phyloP scores from a whole-genome alignment of 1,284 basidiomycete species.

The Cryptococcus maquisensis region DNA sequence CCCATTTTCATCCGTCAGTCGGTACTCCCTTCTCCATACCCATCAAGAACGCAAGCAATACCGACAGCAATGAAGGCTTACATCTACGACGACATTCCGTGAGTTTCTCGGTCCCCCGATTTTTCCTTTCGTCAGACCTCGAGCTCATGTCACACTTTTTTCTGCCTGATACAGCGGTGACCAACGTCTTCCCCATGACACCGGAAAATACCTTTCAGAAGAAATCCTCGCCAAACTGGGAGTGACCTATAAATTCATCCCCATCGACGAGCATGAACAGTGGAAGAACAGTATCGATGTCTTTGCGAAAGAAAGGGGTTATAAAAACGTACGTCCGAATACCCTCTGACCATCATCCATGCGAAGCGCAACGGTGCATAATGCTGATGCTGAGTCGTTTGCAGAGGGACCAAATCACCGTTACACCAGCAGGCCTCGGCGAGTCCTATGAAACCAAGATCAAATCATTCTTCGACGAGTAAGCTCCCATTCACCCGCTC shows the following conservation, averaged over 20 bases:
- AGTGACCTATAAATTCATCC: slow-evolving; percentile 62
- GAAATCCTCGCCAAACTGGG: slow-evolving; percentile 57
- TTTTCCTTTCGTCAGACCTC: background rate
- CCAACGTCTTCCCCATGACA: slow-evolving; percentile 71
- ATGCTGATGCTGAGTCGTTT: background rate
- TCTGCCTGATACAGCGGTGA: slow-evolving; percentile 54
- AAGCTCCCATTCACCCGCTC: slow-evolving; percentile 31
- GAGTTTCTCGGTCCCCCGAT: slow-evolving; percentile 7
- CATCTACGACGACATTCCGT: slow-evolving; percentile 68
- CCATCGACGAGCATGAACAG: slow-evolving; percentile 52
- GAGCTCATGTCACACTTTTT: background rate
- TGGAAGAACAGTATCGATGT: slow-evolving; percentile 55
- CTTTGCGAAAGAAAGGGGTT: slow-evolving; percentile 62
- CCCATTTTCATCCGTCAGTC: slow-evolving; percentile 12
- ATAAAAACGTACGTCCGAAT: slow-evolving; percentile 59
- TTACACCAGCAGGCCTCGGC: slow-evolving; percentile 68
- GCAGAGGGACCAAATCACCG: slow-evolving; percentile 63
- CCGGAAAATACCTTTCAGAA: slow-evolving; percentile 55
- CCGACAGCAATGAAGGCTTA: slow-evolving; percentile 66
- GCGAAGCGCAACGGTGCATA: background rate
- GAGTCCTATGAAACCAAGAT: slow-evolving; percentile 73
- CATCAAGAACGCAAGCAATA: too few relatives aligned
- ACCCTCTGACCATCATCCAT: background rate
- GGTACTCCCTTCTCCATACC: too few relatives aligned
- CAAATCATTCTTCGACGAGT: slow-evolving; percentile 76